Conservation (phyloP, 768 basidiomycete species). For the Paxillus rubicundulus region DNA sequence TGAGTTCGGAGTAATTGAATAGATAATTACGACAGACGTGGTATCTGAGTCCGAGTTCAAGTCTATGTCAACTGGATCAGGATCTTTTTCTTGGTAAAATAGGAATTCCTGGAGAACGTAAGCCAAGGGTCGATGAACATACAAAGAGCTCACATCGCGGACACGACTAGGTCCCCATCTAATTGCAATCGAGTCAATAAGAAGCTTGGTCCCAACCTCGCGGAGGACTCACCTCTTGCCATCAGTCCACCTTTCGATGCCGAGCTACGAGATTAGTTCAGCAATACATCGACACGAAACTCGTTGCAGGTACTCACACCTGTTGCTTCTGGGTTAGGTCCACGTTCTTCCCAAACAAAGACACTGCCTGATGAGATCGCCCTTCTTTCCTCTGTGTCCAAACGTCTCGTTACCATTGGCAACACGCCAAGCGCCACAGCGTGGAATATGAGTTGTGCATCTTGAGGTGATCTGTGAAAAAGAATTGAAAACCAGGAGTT, state of each 20-base stretch:
- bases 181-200: constrained; percentile 8
- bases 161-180: constrained; percentile 80
- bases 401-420: constrained; percentile 66
- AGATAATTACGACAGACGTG: constrained; percentile 36
- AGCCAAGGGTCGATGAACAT: not conserved
- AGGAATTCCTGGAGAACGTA: constrained; percentile 59
- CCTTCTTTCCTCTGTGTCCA: constrained; percentile 75
- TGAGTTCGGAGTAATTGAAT: not conserved
- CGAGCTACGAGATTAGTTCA: constrained; percentile 44
- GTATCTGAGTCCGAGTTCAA: constrained; percentile 49
- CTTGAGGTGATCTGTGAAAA: constrained; percentile 46
- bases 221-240: constrained; percentile 43
- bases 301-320: constrained; percentile 45
- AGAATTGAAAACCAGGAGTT: not conserved
- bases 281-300: constrained; percentile 2
- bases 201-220: not conserved
- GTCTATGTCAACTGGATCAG: constrained; percentile 48
- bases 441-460: constrained; percentile 75
- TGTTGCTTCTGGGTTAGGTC: constrained; percentile 60
- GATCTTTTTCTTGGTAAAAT: constrained; percentile 68
- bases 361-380: constrained; percentile 69
- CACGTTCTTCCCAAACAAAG: constrained; percentile 83
- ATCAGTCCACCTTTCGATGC: constrained; percentile 82
- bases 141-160: constrained; percentile 54
- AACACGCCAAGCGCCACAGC: constrained; percentile 57